Conservation (phyloP, 2,329 filamentous ascomycete genomes). For the Daldinia sp. region DNA sequence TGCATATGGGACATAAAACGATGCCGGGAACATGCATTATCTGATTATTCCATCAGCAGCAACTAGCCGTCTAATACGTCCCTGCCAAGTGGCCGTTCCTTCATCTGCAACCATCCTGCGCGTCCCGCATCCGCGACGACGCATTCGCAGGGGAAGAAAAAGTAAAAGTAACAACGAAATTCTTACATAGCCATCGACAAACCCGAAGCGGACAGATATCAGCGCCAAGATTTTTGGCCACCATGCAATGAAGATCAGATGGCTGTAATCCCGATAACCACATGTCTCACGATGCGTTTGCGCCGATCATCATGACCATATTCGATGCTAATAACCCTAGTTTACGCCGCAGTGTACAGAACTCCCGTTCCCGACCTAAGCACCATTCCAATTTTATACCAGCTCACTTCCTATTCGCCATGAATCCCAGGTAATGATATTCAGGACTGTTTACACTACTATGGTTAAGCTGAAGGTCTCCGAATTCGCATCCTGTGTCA, state of each 20-base stretch:
- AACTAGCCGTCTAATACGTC: slow-evolving; percentile 25
- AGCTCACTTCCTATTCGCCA: slow-evolving; percentile 2
- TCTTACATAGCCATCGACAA: slow-evolving; percentile 36
- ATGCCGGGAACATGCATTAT: slow-evolving; percentile 36
- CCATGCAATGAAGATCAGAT: slow-evolving; percentile 42
- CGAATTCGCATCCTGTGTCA: slow-evolving; percentile 35
- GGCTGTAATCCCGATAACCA: slow-evolving; percentile 38
- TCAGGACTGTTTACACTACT: slow-evolving; percentile 20
- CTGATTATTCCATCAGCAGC: slow-evolving; percentile 34
- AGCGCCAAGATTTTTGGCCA: slow-evolving; percentile 35
- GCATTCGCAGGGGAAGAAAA: slow-evolving; percentile 29
- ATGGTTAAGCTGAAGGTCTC: slow-evolving; percentile 27
- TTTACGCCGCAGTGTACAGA: slow-evolving; percentile 15
- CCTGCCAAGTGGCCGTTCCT: slow-evolving; percentile 40
- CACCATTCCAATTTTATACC: slow-evolving; percentile 8
- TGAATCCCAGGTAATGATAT: slow-evolving; percentile 8
- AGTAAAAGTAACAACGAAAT: slow-evolving; percentile 27
- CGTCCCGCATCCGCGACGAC: slow-evolving; percentile 42
- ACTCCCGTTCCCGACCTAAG: slow-evolving; percentile 15
- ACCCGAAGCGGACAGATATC: slow-evolving; percentile 42
- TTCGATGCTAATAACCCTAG: slow-evolving; percentile 24
- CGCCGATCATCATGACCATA: slow-evolving; percentile 29
- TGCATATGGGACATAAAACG: slow-evolving; percentile 26
- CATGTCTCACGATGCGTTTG: slow-evolving; percentile 34
- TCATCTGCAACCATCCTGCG: slow-evolving; percentile 37